These are phyloP conservation scores for Croton laevigatus DNA, from an alignment of 441 rosid genomes.

Conservation along the genomic window DNA sequence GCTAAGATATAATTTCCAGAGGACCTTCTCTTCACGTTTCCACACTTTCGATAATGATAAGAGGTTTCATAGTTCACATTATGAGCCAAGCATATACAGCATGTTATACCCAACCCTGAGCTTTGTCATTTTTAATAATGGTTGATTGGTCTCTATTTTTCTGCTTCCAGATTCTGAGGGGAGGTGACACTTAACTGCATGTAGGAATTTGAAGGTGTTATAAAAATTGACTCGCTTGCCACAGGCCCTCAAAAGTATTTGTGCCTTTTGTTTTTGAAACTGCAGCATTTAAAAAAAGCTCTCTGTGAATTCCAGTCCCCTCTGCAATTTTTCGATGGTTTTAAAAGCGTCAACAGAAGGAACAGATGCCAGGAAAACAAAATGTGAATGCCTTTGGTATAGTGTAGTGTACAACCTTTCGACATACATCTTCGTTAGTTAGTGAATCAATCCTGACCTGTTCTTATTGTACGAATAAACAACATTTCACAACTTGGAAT, in stretches of 20 bases:
- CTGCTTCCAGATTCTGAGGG: constrained; percentile 39
- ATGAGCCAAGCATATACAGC: not conserved
- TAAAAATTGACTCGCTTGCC: constrained; percentile 18
- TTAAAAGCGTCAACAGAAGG: not conserved
- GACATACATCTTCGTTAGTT: constrained; percentile 16
- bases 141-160: constrained; percentile 18
- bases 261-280: constrained; percentile 11
- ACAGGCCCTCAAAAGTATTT: constrained; percentile 18
- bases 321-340: not conserved
- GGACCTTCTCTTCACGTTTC: not conserved
- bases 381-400: constrained; percentile 19
- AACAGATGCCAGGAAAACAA: constrained; percentile 1
- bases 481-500: constrained; percentile 20
- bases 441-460: constrained; percentile 26
- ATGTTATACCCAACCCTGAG: not conserved
- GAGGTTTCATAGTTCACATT: not conserved
- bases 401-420: constrained; percentile 20
- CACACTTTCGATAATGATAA: not conserved
- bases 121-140: not conserved
- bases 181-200: constrained; percentile 35
- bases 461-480: constrained; percentile 31
- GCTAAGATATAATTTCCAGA: not conserved
- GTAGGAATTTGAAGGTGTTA: constrained; percentile 26
- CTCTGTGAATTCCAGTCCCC: constrained; percentile 23
- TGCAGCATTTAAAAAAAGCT: constrained; percentile 36